These are phyloP conservation scores for Phytophthora colocasiae DNA, from an alignment of 352 stramenopile genomes.

Conservation along the genomic window DNA sequence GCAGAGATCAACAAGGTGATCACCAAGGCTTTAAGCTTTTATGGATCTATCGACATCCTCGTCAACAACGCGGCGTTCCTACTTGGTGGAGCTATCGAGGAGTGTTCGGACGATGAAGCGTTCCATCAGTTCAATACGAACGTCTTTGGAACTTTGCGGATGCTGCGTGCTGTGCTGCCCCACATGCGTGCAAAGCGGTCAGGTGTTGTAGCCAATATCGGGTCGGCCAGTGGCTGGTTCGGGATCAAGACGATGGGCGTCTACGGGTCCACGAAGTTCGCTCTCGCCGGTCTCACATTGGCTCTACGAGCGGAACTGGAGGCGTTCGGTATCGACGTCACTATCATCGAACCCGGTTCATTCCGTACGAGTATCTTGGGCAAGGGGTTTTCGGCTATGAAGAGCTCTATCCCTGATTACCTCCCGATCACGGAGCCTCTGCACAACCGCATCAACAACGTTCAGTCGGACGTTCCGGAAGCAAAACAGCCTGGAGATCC, in stretches of 20 bases:
- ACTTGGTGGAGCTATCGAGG: conserved; percentile 54
- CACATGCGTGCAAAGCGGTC: conserved; percentile 52
- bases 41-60: conserved; percentile 59
- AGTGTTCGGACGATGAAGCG: conserved; percentile 47
- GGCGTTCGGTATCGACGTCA: conserved; percentile 52
- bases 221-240: conserved; percentile 37
- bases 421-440: conserved; percentile 33
- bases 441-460: conserved; percentile 24
- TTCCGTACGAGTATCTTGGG: conserved; percentile 52
- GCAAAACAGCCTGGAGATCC: conserved; percentile 40
- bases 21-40: conserved; percentile 39
- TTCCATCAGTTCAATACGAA: conserved; percentile 52
- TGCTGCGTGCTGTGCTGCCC: conserved; percentile 48
- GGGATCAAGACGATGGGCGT: conserved; percentile 42
- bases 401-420: conserved; percentile 44
- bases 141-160: conserved; percentile 44
- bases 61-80: conserved; percentile 62
- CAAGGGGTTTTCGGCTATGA: conserved; percentile 39
- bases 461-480: conserved; percentile 15
- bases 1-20: conserved; percentile 35
- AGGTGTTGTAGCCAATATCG: conserved; percentile 55
- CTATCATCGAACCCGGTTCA: conserved; percentile 51
- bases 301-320: conserved; percentile 41
- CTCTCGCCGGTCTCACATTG: conserved; percentile 43
- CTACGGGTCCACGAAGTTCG: conserved; percentile 53